These are phyloP conservation scores for Exserohilum rostratum DNA, from an alignment of 2,329 filamentous ascomycete genomes.

Conservation along the genomic window DNA sequence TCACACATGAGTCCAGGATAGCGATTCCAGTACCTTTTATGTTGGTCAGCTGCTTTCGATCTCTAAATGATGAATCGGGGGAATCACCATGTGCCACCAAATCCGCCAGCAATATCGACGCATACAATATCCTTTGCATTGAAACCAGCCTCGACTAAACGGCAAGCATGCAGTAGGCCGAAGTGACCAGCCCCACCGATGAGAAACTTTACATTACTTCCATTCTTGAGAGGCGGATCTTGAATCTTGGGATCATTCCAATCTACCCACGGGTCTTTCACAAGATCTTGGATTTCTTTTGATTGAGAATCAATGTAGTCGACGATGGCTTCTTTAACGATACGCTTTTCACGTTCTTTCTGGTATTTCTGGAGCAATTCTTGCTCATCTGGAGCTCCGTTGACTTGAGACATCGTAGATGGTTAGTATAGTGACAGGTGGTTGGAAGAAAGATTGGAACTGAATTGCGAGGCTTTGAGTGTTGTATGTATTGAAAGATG, in stretches of 20 bases:
- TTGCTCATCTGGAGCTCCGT: too few relatives aligned
- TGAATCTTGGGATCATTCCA: not conserved
- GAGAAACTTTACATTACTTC: slow-evolving; percentile 26
- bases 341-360: slow-evolving; percentile 5
- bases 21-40: slow-evolving; percentile 53
- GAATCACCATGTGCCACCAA: slow-evolving; percentile 55
- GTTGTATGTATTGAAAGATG: too few relatives aligned
- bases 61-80: not conserved
- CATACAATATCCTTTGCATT: slow-evolving; percentile 45
- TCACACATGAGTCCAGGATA: slow-evolving; percentile 61
- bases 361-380: not conserved
- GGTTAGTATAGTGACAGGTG: too few relatives aligned
- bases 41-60: slow-evolving; percentile 36
- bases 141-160: slow-evolving; percentile 45
- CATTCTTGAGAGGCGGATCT: slow-evolving; percentile 1
- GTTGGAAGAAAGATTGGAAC: too few relatives aligned
- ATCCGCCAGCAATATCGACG: slow-evolving; percentile 53
- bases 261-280: slow-evolving; percentile 10
- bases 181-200: slow-evolving; percentile 51
- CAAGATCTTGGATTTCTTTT: not conserved
- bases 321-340: not conserved
- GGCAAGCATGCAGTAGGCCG: slow-evolving; percentile 47
- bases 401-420: too few relatives aligned
- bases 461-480: too few relatives aligned
- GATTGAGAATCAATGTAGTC: slow-evolving; percentile 5